Conservation (phyloP, 495 filamentous ascomycete species). For the Xylaria telfairii region DNA sequence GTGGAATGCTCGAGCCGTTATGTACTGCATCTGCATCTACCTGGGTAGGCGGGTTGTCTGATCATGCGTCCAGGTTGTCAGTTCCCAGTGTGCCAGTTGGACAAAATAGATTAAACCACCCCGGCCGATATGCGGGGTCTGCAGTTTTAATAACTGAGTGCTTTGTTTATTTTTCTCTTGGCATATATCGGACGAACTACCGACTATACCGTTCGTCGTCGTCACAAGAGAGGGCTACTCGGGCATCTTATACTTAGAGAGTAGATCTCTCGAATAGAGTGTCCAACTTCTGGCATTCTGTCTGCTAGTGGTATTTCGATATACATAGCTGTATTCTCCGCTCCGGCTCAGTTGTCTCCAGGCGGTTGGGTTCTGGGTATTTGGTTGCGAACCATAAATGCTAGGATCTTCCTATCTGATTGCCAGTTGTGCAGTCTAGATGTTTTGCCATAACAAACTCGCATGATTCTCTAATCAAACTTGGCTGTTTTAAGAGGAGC, state of each 20-base stretch:
- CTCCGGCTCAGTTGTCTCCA: background rate
- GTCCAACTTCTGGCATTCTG: background rate
- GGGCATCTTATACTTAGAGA: background rate
- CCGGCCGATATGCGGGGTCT: slow-evolving; percentile 20
- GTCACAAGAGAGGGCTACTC: too few relatives aligned
- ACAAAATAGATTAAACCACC: slow-evolving; percentile 5
- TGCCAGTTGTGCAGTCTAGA: background rate
- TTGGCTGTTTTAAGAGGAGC: background rate
- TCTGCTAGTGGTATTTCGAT: background rate
- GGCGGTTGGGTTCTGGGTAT: background rate
- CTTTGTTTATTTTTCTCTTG: slow-evolving; percentile 15
- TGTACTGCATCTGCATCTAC: slow-evolving; percentile 3
- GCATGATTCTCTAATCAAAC: slow-evolving; percentile 4
- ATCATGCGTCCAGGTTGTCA: slow-evolving; percentile 9
- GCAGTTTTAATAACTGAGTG: background rate
- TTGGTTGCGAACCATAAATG: background rate
- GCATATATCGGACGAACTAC: slow-evolving; percentile 14
- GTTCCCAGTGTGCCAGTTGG: slow-evolving; percentile 4
- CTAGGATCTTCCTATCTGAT: background rate
- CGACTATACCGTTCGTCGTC: background rate
- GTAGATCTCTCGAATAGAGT: background rate
- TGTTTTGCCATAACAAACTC: background rate
- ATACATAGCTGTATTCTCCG: background rate
- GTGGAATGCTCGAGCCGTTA: slow-evolving; percentile 4
- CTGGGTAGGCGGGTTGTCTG: background rate